Evolutionary conservation across 2,329 filamentous ascomycete genomes (phyloP).

Genomic region (Aspergillus neotritici): DNA sequence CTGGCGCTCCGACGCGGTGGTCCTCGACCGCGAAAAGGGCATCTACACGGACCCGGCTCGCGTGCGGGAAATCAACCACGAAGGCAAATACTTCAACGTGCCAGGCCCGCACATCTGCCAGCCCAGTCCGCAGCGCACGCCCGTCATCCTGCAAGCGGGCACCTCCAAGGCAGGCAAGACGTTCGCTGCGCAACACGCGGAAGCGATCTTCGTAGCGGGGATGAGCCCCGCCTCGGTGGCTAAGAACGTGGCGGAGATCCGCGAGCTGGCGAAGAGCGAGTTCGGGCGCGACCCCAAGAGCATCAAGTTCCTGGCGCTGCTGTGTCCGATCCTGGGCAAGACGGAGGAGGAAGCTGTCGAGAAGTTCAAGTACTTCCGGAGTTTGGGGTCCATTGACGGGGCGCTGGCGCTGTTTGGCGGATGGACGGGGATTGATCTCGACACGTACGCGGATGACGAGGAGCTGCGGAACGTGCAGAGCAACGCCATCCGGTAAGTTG

Average conservation of each 20-base stretch:
- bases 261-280: constrained; percentile 48
- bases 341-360: constrained; percentile 62
- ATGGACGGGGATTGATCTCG: constrained; percentile 65
- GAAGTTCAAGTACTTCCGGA: constrained; percentile 58
- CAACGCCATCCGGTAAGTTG: constrained; percentile 51
- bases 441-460: constrained; percentile 57
- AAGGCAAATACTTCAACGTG: constrained; percentile 58
- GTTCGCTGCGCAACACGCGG: constrained; percentile 65
- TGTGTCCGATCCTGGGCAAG: constrained; percentile 59
- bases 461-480: constrained; percentile 58
- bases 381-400: constrained; percentile 60
- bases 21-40: constrained; percentile 52
- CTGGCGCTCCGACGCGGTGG: constrained; percentile 62
- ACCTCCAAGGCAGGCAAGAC: constrained; percentile 60
- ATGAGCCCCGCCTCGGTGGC: constrained; percentile 58
- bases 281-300: constrained; percentile 53
- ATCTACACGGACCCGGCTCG: constrained; percentile 55
- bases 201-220: constrained; percentile 64
- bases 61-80: constrained; percentile 61
- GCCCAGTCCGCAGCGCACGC: constrained; percentile 62
- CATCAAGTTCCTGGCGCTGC: constrained; percentile 63
- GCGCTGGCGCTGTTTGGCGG: constrained; percentile 66
- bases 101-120: constrained; percentile 62
- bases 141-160: constrained; percentile 64
- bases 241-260: constrained; percentile 58